Percentiles rank a stretch among this genome's conserved stretches.
These are phyloP conservation scores for Mucor saturninus DNA, from an alignment of 371 early-diverging fungal genomes.

Conservation along the genomic window DNA sequence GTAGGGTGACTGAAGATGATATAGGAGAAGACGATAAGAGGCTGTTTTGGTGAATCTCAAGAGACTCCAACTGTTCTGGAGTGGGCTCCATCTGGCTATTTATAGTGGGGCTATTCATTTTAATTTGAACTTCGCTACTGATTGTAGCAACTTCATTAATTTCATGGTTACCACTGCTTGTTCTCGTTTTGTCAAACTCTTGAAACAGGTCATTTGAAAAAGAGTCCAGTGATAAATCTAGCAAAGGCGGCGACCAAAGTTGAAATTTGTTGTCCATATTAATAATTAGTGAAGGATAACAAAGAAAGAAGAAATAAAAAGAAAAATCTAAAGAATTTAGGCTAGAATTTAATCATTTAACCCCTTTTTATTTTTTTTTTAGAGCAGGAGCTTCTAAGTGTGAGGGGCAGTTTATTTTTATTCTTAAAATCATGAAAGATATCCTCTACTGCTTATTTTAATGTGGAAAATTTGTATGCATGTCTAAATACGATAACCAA, in stretches of 20 bases:
- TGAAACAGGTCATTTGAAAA: slow-evolving; percentile 37
- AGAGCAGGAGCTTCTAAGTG: not conserved
- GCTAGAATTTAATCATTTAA: not conserved
- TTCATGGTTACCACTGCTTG: not conserved
- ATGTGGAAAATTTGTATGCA: not conserved
- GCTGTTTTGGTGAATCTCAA: not conserved
- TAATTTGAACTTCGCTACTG: too few relatives aligned
- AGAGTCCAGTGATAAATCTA: slow-evolving; percentile 29
- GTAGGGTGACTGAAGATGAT: slow-evolving; percentile 14
- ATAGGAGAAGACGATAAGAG: slow-evolving; percentile 6
- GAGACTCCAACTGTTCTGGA: not conserved
- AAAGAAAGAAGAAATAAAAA: not conserved
- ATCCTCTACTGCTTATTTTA: not conserved
- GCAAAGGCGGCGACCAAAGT: slow-evolving; percentile 25
- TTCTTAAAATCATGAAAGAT: not conserved
- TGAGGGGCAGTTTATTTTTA: not conserved
- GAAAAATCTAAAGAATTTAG: slow-evolving; percentile 8
- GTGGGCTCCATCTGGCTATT: not conserved
- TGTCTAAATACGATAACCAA: too few relatives aligned
- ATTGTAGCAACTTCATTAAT: too few relatives aligned
- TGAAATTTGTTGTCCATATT: slow-evolving; percentile 26
- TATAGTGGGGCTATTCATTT: not conserved
- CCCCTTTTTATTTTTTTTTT: not conserved
- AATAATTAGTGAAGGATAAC: not conserved
- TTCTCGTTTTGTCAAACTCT: slow-evolving; percentile 33